Percentiles rank a stretch among this genome's conserved stretches.
Evolutionary conservation across 2,329 filamentous ascomycete species (phyloP).

Genomic region (Trichoderma lentiforme): DNA sequence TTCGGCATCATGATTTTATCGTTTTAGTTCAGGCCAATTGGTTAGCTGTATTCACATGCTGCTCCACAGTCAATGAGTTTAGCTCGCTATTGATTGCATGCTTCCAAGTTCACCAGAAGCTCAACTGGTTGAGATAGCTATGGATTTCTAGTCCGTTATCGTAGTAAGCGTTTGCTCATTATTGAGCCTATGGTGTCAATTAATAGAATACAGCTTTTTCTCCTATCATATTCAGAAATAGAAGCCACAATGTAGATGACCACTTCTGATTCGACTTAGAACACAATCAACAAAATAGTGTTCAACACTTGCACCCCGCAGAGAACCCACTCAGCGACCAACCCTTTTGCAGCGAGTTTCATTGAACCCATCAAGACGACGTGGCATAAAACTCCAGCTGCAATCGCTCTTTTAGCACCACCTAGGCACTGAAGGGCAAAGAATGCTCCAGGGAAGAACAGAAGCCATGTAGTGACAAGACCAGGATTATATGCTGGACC

Average conservation of each 20-base stretch:
- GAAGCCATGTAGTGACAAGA: not conserved
- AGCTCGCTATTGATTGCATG: not conserved
- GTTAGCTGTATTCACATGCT: not conserved
- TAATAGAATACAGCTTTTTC: not conserved
- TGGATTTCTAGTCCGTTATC: not conserved
- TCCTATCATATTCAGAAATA: not conserved
- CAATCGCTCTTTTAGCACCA: not conserved
- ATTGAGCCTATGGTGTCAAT: not conserved
- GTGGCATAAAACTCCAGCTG: not conserved
- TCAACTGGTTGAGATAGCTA: not conserved
- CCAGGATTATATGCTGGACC: conserved; percentile 3
- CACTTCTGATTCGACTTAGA: not conserved
- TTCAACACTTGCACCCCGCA: conserved; percentile 5
- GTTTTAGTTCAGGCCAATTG: not conserved
- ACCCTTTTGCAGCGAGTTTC: conserved; percentile 7
- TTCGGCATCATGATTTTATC: not conserved
- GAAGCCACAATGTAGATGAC: not conserved
- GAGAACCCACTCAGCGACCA: not conserved
- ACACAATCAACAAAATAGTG: not conserved
- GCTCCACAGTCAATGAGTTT: not conserved
- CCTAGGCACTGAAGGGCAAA: not conserved
- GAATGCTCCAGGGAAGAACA: conserved; percentile 2
- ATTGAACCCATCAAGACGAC: conserved; percentile 10
- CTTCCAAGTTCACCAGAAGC: not conserved
- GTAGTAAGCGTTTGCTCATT: not conserved